Conservation (phyloP, 352 stramenopile genomes). For the Phytophthora pseudosyringae region DNA sequence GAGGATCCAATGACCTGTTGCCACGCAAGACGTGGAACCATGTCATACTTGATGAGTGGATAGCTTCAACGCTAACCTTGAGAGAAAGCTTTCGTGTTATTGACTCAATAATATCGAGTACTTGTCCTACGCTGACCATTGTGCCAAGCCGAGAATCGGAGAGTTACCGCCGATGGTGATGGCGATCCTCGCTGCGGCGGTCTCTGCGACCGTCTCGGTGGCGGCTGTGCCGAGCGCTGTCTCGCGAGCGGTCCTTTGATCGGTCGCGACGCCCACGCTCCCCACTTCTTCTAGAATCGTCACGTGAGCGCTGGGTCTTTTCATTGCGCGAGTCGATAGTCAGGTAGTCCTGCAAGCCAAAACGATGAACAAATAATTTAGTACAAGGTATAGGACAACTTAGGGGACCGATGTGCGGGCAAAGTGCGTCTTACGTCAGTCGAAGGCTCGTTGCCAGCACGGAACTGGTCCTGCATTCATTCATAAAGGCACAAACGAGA, state of each 20-base stretch:
- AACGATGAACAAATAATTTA: background rate
- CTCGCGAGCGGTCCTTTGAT: conserved; percentile 19
- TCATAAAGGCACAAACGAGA: conserved; percentile 1
- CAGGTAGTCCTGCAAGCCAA: conserved; percentile 63
- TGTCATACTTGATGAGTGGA: conserved; percentile 27
- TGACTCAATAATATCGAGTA: background rate
- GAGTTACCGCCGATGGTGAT: conserved; percentile 23
- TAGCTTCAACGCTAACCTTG: conserved; percentile 3
- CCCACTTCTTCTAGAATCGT: conserved; percentile 19
- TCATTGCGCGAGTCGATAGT: conserved; percentile 69
- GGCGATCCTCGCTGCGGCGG: conserved; percentile 16
- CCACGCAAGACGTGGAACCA: conserved; percentile 6
- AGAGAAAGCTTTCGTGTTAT: background rate
- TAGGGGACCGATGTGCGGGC: background rate
- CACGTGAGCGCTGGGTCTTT: conserved; percentile 14
- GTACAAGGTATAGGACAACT: background rate
- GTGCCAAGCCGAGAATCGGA: background rate
- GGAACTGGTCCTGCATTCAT: conserved; percentile 70
- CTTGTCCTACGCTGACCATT: too few relatives aligned
- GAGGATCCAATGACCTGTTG: conserved; percentile 16
- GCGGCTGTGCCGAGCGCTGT: conserved; percentile 16
- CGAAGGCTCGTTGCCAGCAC: conserved; percentile 55
- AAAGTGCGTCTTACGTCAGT: conserved; percentile 49
- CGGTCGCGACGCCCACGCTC: conserved; percentile 6
- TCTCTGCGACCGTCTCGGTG: conserved; percentile 21